Base-by-base conservation (phyloP, 2,329 filamentous ascomycete species). In the Botrytis aclada region DNA sequence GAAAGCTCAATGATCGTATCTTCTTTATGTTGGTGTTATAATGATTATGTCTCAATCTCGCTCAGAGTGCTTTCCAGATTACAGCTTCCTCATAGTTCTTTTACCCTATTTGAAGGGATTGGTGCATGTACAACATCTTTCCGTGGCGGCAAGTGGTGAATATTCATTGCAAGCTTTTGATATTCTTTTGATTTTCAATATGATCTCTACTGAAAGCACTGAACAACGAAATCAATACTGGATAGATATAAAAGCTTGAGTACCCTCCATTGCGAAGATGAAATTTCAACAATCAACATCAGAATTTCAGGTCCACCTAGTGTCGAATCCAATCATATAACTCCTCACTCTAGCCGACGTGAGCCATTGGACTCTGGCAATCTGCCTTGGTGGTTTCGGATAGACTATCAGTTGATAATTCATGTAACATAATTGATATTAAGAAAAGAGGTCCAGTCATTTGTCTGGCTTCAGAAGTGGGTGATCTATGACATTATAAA, bases 1-100 rank as follows among this genome's bases (percentile, higher is more conserved):
- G n/a, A n/a, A n/a, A 7, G 4, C 1, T 2, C 4, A 51, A n/a
- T 14, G 1, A n/a, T 7, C 4, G n/a, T 51, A 12, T 6, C 14
- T 10, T 0, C 10, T 14, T 14, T 12, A 14, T 14, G 1, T 14
- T 51, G 4, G 47, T 5, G 25, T 14, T 1, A n/a, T 51, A 14
- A n/a, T n/a, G 12, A 51, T n/a, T 10, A n/a, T 14, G 6, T 12
- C 12, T n/a, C 47, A 25, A 51, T n/a, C 47, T n/a, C 47, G 1
- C 47, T 51, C 25, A 25, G n/a, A 4, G 34, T 34, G 34, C 4
- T 34, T 34, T 34, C 34, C 6, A 4, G 4, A 34, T 34, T 6
- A 34, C 4, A 6, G 4, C 34, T 34, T 34, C 34, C 41, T 25
- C 25, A n/a, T 7, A 51, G 10, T n/a, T n/a, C 22, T 51, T 25